Base-by-base conservation (phyloP, 2,329 filamentous ascomycete genomes). In the Didymella pomorum region DNA sequence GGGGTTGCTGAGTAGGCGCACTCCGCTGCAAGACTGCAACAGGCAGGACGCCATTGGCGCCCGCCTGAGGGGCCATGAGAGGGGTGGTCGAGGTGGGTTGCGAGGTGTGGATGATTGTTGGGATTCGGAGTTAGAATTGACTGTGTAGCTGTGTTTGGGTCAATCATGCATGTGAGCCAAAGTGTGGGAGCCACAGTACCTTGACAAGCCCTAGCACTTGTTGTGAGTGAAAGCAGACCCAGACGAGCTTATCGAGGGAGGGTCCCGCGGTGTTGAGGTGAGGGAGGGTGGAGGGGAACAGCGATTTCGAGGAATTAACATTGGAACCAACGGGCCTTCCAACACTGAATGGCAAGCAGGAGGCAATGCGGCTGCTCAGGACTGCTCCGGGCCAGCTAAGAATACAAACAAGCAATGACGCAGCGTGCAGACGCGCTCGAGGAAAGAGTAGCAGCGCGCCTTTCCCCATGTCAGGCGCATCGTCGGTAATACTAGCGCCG, bases 1-100 rank as follows among this genome's bases (percentile, higher is more conserved):
- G 35, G 35, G 35, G 63, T 2, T 71, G 52, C 18, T 73, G 70
- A 11, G 65, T 52, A 45, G 71, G 66, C 33, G 68, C 25, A 53
- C 71, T 76, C 62, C 77, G 77, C 60, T 78, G 75, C 44, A 77
- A 65, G 31, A 75, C 70, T 6, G 69, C 62, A 52, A 73, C 73
- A 49, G 76, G 76, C 57, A 79, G 67, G 56, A 79, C 70, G 64
- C 76, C 77, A 63, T 78, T 79, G 62, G 70, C 66, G 52, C 67
- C 73, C 4, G 68, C 61, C 44, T 65, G 71, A 16, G 73, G 73
- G 31, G 69, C 66, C 73, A 75, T 76, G 47, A 37, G n/a, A 18
- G 52, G 29, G 45, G 35, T 20, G 39, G 21, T 41, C 8, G 39
- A 28, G 49, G 37, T 28, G 23, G 20, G 33, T 10, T 4, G 33